Percentiles rank a stretch among this genome's conserved stretches.
These are phyloP conservation scores for Zasmidium cellare DNA, from an alignment of 2,329 filamentous ascomycete species.

Conservation along the genomic window DNA sequence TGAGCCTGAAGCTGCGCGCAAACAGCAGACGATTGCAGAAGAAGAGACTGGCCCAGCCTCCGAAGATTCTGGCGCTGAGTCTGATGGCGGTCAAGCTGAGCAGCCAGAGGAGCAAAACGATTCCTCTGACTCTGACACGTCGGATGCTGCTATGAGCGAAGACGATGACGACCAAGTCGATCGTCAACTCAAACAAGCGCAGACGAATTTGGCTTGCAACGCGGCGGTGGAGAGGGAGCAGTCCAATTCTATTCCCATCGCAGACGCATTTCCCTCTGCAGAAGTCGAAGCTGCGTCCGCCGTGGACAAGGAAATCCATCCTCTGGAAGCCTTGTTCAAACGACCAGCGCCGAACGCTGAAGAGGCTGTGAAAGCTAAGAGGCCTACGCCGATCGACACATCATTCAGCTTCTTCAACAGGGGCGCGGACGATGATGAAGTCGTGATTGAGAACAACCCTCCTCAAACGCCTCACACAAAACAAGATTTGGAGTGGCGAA, in stretches of 20 bases:
- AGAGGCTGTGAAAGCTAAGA: slow-evolving; percentile 37
- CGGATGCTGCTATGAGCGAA: slow-evolving; percentile 4
- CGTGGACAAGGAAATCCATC: slow-evolving; percentile 61
- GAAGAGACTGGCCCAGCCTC: no score
- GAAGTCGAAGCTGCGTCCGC: slow-evolving; percentile 3
- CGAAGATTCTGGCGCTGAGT: no score
- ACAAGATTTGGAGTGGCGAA: slow-evolving; percentile 73
- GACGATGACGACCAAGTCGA: slow-evolving; percentile 16
- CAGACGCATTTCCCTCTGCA: not conserved
- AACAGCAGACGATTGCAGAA: no score
- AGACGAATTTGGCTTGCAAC: slow-evolving; percentile 20
- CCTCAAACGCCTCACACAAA: slow-evolving; percentile 84
- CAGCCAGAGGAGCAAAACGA: not conserved
- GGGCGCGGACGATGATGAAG: slow-evolving; percentile 34
- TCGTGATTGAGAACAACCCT: slow-evolving; percentile 31
- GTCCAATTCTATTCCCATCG: slow-evolving; percentile 11
- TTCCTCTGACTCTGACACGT: not conserved
- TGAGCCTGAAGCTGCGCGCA: no score
- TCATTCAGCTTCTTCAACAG: slow-evolving; percentile 76
- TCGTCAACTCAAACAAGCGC: slow-evolving; percentile 19
- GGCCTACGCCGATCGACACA: slow-evolving; percentile 47
- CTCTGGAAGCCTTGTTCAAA: slow-evolving; percentile 91
- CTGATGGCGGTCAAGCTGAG: not conserved
- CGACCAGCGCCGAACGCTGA: slow-evolving; percentile 52
- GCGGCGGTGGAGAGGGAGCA: slow-evolving; percentile 8